A percentile compares a stretch with the other conserved stretches of the same genome.
Evolutionary conservation across 192 early-diverging fungal genomes (phyloP).

Genomic region (Chytriomyces sp.): DNA sequence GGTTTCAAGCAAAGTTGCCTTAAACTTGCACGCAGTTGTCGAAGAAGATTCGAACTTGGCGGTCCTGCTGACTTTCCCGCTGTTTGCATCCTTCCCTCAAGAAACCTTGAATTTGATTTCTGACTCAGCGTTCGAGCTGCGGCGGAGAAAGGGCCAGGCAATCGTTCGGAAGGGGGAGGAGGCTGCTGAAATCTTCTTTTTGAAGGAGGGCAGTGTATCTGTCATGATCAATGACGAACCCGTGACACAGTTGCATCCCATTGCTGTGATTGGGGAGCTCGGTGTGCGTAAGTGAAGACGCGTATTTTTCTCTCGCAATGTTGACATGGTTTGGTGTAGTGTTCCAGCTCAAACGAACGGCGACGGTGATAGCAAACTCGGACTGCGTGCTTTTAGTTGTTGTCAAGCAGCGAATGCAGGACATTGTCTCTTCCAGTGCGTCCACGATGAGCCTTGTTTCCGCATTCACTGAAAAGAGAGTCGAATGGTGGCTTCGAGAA

Average conservation of each 20-base stretch:
- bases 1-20: too few species aligned
- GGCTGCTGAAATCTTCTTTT: slow-evolving; percentile 47
- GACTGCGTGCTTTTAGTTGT: slow-evolving; percentile 44
- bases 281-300: slow-evolving; percentile 37
- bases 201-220: slow-evolving; percentile 35
- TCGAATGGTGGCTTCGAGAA: slow-evolving; percentile 22
- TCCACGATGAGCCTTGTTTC: slow-evolving; percentile 15
- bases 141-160: slow-evolving; percentile 23
- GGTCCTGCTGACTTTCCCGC: slow-evolving; percentile 39
- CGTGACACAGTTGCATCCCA: slow-evolving; percentile 22
- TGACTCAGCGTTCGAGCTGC: slow-evolving; percentile 32
- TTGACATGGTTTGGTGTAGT: slow-evolving; percentile 10
- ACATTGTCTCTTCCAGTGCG: slow-evolving; percentile 11
- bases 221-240: slow-evolving; percentile 18
- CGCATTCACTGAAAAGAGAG: slow-evolving; percentile 15
- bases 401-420: slow-evolving; percentile 41
- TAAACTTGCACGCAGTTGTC: neutral
- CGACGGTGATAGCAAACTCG: slow-evolving; percentile 36
- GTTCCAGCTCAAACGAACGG: slow-evolving; percentile 33
- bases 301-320: neutral
- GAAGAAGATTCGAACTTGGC: neutral
- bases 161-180: slow-evolving; percentile 46
- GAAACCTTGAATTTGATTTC: slow-evolving; percentile 35
- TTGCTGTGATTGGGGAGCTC: slow-evolving; percentile 43
- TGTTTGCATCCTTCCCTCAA: slow-evolving; percentile 44